Conservation (phyloP, 345 rosid species). For the Acer negundo region DNA sequence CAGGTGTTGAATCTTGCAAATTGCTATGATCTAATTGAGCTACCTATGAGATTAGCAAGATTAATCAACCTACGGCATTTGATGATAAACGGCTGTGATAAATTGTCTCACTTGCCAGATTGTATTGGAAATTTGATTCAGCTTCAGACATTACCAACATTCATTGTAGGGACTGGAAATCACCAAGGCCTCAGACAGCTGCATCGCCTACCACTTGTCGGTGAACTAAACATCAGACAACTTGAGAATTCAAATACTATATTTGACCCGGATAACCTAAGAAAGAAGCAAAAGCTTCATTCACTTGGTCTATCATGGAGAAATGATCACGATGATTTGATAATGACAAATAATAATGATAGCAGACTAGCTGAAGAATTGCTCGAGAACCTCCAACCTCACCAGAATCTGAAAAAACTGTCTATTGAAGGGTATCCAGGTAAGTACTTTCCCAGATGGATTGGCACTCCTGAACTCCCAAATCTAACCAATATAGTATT, state of each 20-base stretch:
- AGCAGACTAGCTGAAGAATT: not conserved
- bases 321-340: slow-evolving; percentile 4
- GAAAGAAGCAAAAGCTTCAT: slow-evolving; percentile 2
- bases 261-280: slow-evolving; percentile 13
- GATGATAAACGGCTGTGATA: slow-evolving; percentile 16
- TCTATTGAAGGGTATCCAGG: slow-evolving; percentile 19
- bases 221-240: slow-evolving; percentile 9
- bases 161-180: slow-evolving; percentile 24
- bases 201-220: slow-evolving; percentile 20
- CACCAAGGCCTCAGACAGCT: slow-evolving; percentile 13
- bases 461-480: slow-evolving; percentile 9
- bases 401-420: slow-evolving; percentile 18
- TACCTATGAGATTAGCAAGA: slow-evolving; percentile 11
- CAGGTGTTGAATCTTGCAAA: slow-evolving; percentile 24
- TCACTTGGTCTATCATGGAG: slow-evolving; percentile 22
- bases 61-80: slow-evolving; percentile 22
- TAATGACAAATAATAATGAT: not conserved
- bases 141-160: slow-evolving; percentile 23
- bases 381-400: slow-evolving; percentile 20
- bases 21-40: slow-evolving; percentile 22
- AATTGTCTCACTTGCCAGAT: slow-evolving; percentile 18
- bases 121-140: slow-evolving; percentile 10
- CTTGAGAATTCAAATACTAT: slow-evolving; percentile 9
- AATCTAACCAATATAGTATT: slow-evolving; percentile 16
- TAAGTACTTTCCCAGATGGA: slow-evolving; percentile 25